phyloP scores from a whole-genome alignment of 192 early-diverging fungal species.

The Spizellomyces sp. region DNA sequence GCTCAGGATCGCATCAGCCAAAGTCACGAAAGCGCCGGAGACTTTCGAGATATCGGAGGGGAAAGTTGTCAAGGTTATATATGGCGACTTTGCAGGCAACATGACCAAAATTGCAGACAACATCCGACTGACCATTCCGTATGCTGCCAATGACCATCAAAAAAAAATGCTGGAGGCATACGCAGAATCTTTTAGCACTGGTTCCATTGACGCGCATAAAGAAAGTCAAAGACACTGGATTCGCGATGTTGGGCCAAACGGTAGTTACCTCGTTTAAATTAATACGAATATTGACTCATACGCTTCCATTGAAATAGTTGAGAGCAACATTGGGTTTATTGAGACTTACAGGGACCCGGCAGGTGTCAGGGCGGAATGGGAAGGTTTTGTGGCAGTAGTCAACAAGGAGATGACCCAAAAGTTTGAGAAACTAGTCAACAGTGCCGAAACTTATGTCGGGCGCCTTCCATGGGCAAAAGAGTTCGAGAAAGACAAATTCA shows the following conservation, averaged over 20 bases:
- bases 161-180: conserved; percentile 54
- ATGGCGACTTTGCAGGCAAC: conserved; percentile 50
- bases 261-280: background rate
- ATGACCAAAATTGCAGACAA: conserved; percentile 47
- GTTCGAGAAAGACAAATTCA: conserved; percentile 59
- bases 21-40: conserved; percentile 10
- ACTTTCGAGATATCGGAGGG: conserved; percentile 41
- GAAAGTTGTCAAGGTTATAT: conserved; percentile 38
- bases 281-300: background rate
- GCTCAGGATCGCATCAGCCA: conserved; percentile 44
- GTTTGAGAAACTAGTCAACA: conserved; percentile 58
- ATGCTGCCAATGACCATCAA: conserved; percentile 59
- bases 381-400: conserved; percentile 63
- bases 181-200: conserved; percentile 50
- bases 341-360: conserved; percentile 67
- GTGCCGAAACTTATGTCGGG: conserved; percentile 49
- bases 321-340: conserved; percentile 66
- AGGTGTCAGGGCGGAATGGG: conserved; percentile 65
- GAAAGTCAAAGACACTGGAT: conserved; percentile 61
- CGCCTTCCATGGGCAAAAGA: conserved; percentile 54
- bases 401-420: conserved; percentile 63
- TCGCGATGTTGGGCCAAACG: conserved; percentile 53
- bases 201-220: conserved; percentile 62
- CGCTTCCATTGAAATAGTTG: conserved; percentile 30
- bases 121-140: conserved; percentile 45